Conservation (phyloP, 2,329 filamentous ascomycete species). For the Cephalotrichum gorgonifer region DNA sequence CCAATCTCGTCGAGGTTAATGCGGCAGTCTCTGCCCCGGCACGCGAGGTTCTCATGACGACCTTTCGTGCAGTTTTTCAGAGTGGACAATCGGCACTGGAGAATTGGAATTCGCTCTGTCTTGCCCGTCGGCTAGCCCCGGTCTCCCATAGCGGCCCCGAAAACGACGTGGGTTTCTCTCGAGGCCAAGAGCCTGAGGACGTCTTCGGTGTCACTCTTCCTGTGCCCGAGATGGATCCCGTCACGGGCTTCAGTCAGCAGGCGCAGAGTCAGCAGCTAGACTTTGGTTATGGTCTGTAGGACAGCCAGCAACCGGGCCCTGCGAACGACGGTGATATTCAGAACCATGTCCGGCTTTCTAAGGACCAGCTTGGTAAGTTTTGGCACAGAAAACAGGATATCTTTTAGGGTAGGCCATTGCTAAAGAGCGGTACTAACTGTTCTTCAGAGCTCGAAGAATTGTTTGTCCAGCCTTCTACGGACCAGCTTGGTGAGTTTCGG, state of each 20-base stretch:
- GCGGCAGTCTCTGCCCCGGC: neutral
- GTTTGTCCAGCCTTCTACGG: neutral
- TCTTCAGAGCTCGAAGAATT: neutral
- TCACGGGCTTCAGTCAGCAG: too few relatives aligned
- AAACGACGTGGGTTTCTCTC: too few relatives aligned
- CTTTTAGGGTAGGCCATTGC: neutral
- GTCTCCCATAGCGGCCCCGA: too few relatives aligned
- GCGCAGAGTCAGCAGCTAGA: neutral
- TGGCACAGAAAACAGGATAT: neutral
- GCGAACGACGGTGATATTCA: neutral
- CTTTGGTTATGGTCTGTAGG: neutral
- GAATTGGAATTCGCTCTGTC: neutral
- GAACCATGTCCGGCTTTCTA: neutral
- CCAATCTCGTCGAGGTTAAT: neutral
- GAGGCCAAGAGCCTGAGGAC: too few relatives aligned
- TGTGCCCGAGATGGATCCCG: too few relatives aligned
- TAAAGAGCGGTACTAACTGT: too few relatives aligned
- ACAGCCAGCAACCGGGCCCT: neutral
- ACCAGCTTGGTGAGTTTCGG: neutral
- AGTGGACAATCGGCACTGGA: neutral
- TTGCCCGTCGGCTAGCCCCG: too few relatives aligned
- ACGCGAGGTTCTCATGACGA: neutral
- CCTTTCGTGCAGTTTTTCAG: neutral
- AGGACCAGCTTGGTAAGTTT: neutral
- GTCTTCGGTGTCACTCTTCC: too few relatives aligned